Evolutionary conservation across 768 basidiomycete species (phyloP).

Genomic region (Suillus tomentosus): DNA sequence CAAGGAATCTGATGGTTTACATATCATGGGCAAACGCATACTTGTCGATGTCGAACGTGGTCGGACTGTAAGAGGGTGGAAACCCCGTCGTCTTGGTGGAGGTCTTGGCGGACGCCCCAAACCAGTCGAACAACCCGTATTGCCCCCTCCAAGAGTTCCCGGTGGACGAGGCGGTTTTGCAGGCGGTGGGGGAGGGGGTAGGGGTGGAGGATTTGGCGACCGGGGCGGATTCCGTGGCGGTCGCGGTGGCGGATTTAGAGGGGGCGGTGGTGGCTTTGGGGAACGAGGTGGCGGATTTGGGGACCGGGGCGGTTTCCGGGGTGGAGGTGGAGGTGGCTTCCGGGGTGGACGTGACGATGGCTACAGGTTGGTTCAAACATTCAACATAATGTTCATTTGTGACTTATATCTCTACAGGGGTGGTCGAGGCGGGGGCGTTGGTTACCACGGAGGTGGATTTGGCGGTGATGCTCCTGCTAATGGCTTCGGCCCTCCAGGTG

Average conservation of each 20-base stretch:
- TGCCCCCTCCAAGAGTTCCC: conserved; percentile 34
- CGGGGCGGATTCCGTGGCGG: conserved; percentile 42
- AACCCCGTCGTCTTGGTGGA: conserved; percentile 94
- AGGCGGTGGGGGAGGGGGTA: conserved; percentile 39
- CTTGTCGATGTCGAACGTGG: conserved; percentile 98
- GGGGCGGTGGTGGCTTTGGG: conserved; percentile 40
- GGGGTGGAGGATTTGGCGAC: conserved; percentile 34
- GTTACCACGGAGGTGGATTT: conserved; percentile 64
- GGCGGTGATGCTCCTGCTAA: conserved; percentile 54
- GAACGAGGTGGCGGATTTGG: conserved; percentile 37
- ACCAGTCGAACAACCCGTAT: conserved; percentile 50
- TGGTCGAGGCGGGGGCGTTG: conserved; percentile 73
- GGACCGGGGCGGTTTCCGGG: conserved; percentile 40
- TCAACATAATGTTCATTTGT: conserved; percentile 17
- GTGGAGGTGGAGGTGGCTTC: conserved; percentile 45
- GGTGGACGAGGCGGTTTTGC: conserved; percentile 44
- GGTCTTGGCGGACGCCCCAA: conserved; percentile 99
- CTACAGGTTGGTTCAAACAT: conserved; percentile 45
- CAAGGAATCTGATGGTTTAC: conserved; percentile 97
- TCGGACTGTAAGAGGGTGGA: conserved; percentile 97
- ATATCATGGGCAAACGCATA: conserved; percentile 94
- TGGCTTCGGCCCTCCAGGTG: conserved; percentile 56
- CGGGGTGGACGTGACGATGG: conserved; percentile 48
- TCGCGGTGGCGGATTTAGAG: conserved; percentile 35
- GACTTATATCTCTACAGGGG: conserved; percentile 40